Evolutionary conservation across 2,329 filamentous ascomycete genomes (phyloP).

Genomic region (Rugonectria rugulosa): DNA sequence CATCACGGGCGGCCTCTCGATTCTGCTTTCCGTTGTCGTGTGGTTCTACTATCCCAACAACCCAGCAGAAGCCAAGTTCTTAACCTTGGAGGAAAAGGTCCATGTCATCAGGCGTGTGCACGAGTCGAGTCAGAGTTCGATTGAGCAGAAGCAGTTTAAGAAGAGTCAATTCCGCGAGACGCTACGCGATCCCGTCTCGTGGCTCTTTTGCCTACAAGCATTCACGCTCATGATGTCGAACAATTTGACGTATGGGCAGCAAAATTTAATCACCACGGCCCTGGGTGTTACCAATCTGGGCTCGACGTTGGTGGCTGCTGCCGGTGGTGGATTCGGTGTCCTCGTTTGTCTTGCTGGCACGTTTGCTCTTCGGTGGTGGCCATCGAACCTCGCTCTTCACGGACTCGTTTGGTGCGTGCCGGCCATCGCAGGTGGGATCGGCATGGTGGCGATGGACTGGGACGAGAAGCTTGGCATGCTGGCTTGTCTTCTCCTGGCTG

Average conservation of each 20-base stretch:
- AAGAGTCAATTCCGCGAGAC: slow-evolving; percentile 40
- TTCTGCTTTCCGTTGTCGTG: slow-evolving; percentile 44
- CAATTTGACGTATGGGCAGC: slow-evolving; percentile 49
- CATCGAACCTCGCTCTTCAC: slow-evolving; percentile 42
- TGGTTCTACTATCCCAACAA: slow-evolving; percentile 49
- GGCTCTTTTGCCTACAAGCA: slow-evolving; percentile 41
- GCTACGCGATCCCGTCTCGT: slow-evolving; percentile 40
- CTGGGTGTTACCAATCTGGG: slow-evolving; percentile 48
- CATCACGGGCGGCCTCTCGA: slow-evolving; percentile 45
- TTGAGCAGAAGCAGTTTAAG: slow-evolving; percentile 49
- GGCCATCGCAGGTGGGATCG: slow-evolving; percentile 37
- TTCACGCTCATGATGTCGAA: slow-evolving; percentile 47
- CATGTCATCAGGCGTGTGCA: slow-evolving; percentile 47
- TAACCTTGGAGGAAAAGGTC: slow-evolving; percentile 50
- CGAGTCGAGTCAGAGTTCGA: slow-evolving; percentile 43
- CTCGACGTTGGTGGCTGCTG: slow-evolving; percentile 49
- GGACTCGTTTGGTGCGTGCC: slow-evolving; percentile 37
- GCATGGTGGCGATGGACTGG: slow-evolving; percentile 38
- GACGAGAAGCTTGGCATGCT: slow-evolving; percentile 31
- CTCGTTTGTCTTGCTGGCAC: slow-evolving; percentile 42
- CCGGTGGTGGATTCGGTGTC: slow-evolving; percentile 46
- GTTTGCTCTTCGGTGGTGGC: slow-evolving; percentile 40
- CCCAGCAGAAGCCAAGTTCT: slow-evolving; percentile 47
- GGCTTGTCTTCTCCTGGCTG: slow-evolving; percentile 36
- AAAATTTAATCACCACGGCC: slow-evolving; percentile 46